phyloP scores from a whole-genome alignment of 306 rosid species.

The Lablab purpureus region DNA sequence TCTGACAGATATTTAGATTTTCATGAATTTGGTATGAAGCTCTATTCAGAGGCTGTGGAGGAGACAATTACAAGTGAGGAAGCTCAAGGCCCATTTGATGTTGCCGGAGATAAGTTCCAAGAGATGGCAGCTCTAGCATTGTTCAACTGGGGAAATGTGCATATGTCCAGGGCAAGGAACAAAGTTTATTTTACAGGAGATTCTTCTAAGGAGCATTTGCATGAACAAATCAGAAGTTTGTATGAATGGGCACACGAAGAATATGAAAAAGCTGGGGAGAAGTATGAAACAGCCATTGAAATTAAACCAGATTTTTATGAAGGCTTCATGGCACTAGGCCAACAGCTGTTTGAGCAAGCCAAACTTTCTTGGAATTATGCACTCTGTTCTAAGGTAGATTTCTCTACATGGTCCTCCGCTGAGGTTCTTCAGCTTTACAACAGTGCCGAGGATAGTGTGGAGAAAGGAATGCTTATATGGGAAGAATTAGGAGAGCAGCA shows the following conservation, averaged over 20 bases:
- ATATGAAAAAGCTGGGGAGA: slow-evolving; percentile 72
- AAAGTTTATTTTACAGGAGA: slow-evolving; percentile 64
- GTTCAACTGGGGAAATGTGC: slow-evolving; percentile 97
- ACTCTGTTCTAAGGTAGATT: slow-evolving; percentile 60
- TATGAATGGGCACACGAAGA: slow-evolving; percentile 78
- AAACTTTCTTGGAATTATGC: slow-evolving; percentile 87
- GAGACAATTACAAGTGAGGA: slow-evolving; percentile 84
- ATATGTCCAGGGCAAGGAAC: slow-evolving; percentile 84
- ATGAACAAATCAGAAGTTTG: slow-evolving; percentile 59
- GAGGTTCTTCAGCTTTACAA: slow-evolving; percentile 77
- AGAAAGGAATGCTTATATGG: slow-evolving; percentile 84
- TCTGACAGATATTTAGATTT: slow-evolving; percentile 78
- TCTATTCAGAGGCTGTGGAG: slow-evolving; percentile 94
- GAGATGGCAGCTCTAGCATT: slow-evolving; percentile 95
- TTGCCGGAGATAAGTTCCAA: slow-evolving; percentile 83
- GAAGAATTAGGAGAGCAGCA: slow-evolving; percentile 64
- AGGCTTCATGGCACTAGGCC: slow-evolving; percentile 85
- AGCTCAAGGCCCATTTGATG: slow-evolving; percentile 79
- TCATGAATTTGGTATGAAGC: slow-evolving; percentile 85
- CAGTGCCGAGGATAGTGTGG: slow-evolving; percentile 81
- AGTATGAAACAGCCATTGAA: slow-evolving; percentile 72
- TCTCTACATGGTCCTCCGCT: slow-evolving; percentile 58
- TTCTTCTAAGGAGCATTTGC: slow-evolving; percentile 57
- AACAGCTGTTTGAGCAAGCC: slow-evolving; percentile 81
- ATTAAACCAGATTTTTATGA: slow-evolving; percentile 85